A percentile compares a stretch with the other conserved stretches of the same genome.
These are phyloP conservation scores for Xerocomus amazonicus DNA, from an alignment of 1,284 basidiomycete genomes.

Conservation along the genomic window DNA sequence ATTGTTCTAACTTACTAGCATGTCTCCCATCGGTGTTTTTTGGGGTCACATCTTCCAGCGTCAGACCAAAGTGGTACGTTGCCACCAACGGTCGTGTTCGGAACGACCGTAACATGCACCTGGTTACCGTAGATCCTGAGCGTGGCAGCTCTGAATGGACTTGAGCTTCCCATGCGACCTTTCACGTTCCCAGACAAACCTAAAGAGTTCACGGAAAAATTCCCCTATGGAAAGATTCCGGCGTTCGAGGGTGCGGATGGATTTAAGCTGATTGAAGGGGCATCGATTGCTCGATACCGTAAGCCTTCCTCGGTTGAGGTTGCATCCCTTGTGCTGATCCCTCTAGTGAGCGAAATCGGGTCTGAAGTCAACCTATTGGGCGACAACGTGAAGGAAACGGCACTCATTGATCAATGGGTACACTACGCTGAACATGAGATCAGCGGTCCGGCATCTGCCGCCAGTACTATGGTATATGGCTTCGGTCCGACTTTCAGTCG, in stretches of 20 bases:
- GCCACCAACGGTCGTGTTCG: too few species aligned
- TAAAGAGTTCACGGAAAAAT: slow-evolving; percentile 42
- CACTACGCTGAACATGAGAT: slow-evolving; percentile 1
- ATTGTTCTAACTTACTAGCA: not conserved
- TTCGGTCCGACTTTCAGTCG: not conserved
- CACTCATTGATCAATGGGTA: slow-evolving; percentile 1
- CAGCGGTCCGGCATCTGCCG: not conserved
- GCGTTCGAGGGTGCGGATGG: slow-evolving; percentile 51
- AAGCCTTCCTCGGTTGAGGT: too few species aligned
- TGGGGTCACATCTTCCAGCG: slow-evolving; percentile 22
- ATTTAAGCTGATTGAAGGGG: slow-evolving; percentile 48
- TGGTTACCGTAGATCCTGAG: slow-evolving; percentile 15
- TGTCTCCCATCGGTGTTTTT: slow-evolving; percentile 20
- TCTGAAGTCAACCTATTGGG: slow-evolving; percentile 12
- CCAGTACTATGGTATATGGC: not conserved
- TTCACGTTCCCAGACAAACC: slow-evolving; percentile 36
- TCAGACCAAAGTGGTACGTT: slow-evolving; percentile 27
- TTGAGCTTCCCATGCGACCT: slow-evolving; percentile 14
- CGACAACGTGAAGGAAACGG: not conserved
- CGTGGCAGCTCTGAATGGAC: slow-evolving; percentile 18
- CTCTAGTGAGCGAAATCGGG: too few species aligned
- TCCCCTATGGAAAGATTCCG: slow-evolving; percentile 49
- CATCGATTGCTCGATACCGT: slow-evolving; percentile 55
- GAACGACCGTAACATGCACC: too few species aligned
- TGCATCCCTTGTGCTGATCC: too few species aligned